Base-by-base conservation (phyloP, 345 rosid species). In the Mangifera indica region DNA sequence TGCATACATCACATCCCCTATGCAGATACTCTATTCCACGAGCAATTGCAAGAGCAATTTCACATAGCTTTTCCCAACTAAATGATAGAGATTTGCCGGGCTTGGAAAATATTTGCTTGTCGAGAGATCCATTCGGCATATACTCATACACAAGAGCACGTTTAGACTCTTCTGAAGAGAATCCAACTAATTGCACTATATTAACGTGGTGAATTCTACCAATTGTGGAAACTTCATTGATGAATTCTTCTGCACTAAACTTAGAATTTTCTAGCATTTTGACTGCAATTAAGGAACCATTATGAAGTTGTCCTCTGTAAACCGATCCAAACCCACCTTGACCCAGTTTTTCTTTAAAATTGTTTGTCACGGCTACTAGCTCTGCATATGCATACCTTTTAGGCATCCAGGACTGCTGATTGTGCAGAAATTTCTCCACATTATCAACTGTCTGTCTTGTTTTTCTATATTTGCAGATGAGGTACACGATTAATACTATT, bases 21-120 rank as follows among this genome's bases (percentile, higher is more conserved):
- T 72, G 83, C 0, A 80, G 49, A 65, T 76, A 70, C 64, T 80
- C 55, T 5, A 80, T 69, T 46, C 79, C 82, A 64, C 32, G 37
- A 48, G 79, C 76, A 9, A 54, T 66, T 26, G 73, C 82, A 46
- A 74, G 48, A 62, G 74, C 78, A 60, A 79, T 75, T 7, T 66
- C 57, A 22, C 15, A 49, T 49, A 69, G 72, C 34, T 64, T 64
- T 21, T 46, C 37, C 53, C 55, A 48, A 48, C 53, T 48, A 17
- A 48, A 13, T 72, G 80, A 67, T 4, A 81, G 74, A 17, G 82
- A 73, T 3, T 3, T 44, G 69, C 62, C 10, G 0, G 0, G 3
- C 51, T 25, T 17, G 53, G 11, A 3, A 4, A 63, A 44, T 0
- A 63, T 22, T 44, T 10, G 3, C 54, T 1, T 63, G 20, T 63